phyloP scores from a whole-genome alignment of 225 moss, liverwort and hornwort species.

The Physcomitrium patens region DNA sequence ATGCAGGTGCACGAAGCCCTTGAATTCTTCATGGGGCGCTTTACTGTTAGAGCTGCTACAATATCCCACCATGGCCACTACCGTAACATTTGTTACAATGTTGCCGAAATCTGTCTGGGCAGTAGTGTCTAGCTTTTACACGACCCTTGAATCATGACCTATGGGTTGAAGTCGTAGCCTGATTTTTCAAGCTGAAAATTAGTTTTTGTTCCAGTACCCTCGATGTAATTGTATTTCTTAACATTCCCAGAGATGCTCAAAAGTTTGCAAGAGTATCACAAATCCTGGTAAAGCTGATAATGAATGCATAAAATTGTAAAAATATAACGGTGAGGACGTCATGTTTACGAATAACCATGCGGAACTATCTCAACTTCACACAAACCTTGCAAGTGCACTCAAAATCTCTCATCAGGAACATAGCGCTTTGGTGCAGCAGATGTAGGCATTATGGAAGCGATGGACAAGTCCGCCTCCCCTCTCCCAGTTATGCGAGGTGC shows the following conservation, averaged over 20 bases:
- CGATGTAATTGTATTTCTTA: slow-evolving; percentile 15
- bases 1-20: too few species aligned
- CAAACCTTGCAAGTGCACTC: slow-evolving; percentile 34
- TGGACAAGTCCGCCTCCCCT: slow-evolving; percentile 26
- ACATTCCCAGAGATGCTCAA: slow-evolving; percentile 12
- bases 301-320: neutral
- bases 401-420: slow-evolving; percentile 36
- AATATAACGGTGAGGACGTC: slow-evolving; percentile 32
- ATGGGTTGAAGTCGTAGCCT: neutral
- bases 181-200: slow-evolving; percentile 13
- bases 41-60: too few species aligned
- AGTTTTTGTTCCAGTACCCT: slow-evolving; percentile 18
- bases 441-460: slow-evolving; percentile 56
- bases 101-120: too few species aligned
- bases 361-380: slow-evolving; percentile 34
- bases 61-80: too few species aligned
- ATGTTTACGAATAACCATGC: slow-evolving; percentile 28
- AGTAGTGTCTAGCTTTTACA: too few species aligned
- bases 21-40: too few species aligned
- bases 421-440: slow-evolving; percentile 55
- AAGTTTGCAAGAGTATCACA: neutral
- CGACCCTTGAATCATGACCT: too few species aligned
- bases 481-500: slow-evolving; percentile 18
- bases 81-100: too few species aligned
- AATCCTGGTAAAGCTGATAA: slow-evolving; percentile 14